Conservation (phyloP, 176 grass and related monocot species). For the Raddia guianensis region DNA sequence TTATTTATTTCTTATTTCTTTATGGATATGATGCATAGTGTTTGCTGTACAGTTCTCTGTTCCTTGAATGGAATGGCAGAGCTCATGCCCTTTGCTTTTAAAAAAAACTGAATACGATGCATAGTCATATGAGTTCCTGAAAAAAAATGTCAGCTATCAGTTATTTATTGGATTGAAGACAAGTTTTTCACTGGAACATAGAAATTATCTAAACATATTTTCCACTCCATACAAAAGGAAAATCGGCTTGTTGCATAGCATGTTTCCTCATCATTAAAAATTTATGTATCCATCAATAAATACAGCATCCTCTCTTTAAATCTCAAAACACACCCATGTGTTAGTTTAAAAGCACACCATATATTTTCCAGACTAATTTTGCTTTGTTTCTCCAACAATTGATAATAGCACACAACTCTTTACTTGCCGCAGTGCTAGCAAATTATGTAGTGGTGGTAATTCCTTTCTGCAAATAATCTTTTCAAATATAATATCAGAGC, state of each 20-base stretch:
- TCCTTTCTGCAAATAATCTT: background rate
- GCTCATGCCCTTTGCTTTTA: no score
- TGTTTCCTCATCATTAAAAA: conserved; percentile 3
- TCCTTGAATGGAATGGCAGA: no score
- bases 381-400: background rate
- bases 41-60: no score
- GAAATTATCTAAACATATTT: conserved; percentile 30
- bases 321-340: background rate
- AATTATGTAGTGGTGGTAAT: conserved; percentile 13
- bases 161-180: conserved; percentile 13
- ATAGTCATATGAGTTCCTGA: no score
- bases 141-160: background rate
- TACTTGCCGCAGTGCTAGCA: background rate
- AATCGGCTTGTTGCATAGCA: conserved; percentile 4
- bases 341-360: conserved; percentile 19
- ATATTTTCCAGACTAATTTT: conserved; percentile 25
- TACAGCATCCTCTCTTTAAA: conserved; percentile 4
- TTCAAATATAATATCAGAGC: conserved; percentile 18
- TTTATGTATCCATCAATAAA: background rate
- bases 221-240: conserved; percentile 6
- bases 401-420: background rate
- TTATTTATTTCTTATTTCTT: no score
- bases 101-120: no score
- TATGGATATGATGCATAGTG: no score
- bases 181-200: conserved; percentile 17